Percentiles rank a stretch among this genome's conserved stretches.
Evolutionary conservation across 805 yeast genomes (phyloP).

Genomic region (Zygoascus ofunaensis): DNA sequence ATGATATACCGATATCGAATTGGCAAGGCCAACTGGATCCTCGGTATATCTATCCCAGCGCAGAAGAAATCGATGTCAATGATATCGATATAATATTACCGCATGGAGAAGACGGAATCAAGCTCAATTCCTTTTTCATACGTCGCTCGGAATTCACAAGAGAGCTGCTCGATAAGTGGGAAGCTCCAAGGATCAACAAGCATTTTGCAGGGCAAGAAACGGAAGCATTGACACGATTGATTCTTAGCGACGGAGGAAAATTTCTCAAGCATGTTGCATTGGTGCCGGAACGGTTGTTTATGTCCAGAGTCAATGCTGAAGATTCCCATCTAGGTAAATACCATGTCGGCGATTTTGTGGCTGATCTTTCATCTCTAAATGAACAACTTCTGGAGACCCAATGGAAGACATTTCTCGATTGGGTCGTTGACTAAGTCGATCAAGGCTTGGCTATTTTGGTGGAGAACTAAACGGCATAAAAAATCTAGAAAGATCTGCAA

Average conservation of each 20-base stretch:
- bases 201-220: not conserved
- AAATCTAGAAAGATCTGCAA: too few relatives aligned
- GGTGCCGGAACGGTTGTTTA: not conserved
- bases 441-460: too few relatives aligned
- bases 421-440: too few relatives aligned
- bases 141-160: not conserved
- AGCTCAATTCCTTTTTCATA: not conserved
- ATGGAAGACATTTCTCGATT: too few relatives aligned
- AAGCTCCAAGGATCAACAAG: not conserved
- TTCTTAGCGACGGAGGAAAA: not conserved
- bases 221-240: not conserved
- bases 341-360: not conserved
- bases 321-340: not conserved
- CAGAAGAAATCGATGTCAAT: not conserved
- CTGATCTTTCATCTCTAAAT: not conserved
- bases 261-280: not conserved
- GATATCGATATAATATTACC: not conserved
- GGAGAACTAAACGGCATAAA: too few relatives aligned
- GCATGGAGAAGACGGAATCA: not conserved
- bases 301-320: not conserved
- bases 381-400: too few relatives aligned
- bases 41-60: not conserved
- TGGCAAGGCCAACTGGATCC: not conserved
- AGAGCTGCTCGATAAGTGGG: conserved; percentile 1
- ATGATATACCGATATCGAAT: conserved; percentile 6